These are phyloP conservation scores for Diospyros lotus DNA, from an alignment of 148 eudicot genomes.

Conservation along the genomic window DNA sequence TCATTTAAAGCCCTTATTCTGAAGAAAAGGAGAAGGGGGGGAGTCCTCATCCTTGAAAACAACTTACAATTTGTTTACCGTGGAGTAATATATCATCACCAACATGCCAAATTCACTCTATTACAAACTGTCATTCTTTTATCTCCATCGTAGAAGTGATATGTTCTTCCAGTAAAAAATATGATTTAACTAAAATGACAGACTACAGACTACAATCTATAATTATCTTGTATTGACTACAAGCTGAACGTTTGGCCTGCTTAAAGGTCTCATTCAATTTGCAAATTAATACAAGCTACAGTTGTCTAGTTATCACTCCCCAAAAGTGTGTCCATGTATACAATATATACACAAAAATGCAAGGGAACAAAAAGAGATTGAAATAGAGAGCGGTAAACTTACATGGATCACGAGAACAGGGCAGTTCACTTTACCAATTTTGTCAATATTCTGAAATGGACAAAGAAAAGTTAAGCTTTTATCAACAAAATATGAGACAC, in stretches of 20 bases:
- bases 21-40: too few species aligned
- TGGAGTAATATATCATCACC: not conserved
- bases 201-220: not conserved
- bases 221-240: not conserved
- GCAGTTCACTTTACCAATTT: conserved; percentile 70
- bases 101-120: not conserved
- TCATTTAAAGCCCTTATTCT: too few species aligned
- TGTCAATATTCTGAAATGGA: conserved; percentile 72
- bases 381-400: conserved; percentile 20
- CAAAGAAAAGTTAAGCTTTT: conserved; percentile 10
- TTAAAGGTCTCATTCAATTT: not conserved
- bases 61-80: too few species aligned
- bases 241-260: not conserved
- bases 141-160: not conserved
- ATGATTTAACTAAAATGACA: not conserved
- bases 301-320: not conserved
- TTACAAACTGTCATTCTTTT: not conserved
- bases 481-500: not conserved
- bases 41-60: too few species aligned
- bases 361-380: not conserved
- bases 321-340: not conserved
- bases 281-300: not conserved
- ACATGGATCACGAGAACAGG: conserved; percentile 91
- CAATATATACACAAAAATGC: not conserved
- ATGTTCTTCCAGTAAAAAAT: not conserved